These are phyloP conservation scores for Leishmania gerbilli DNA, from an alignment of 208 protist genomes.

Conservation along the genomic window DNA sequence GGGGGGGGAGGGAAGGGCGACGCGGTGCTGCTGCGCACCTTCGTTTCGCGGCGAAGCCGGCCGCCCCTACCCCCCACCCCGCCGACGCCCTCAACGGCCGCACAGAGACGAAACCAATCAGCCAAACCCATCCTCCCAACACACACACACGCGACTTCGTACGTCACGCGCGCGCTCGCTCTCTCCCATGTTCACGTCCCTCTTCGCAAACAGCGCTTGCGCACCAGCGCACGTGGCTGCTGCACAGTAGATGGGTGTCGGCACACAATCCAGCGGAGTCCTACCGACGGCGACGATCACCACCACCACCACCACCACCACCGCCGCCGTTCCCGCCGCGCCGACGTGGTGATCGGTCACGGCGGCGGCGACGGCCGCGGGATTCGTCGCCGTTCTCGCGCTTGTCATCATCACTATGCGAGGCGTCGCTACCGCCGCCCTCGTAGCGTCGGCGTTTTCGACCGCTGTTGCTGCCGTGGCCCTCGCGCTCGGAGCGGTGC, in stretches of 20 bases:
- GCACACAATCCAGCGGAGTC: background rate
- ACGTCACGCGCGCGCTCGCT: no score
- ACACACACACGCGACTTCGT: no score
- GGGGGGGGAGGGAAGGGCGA: background rate
- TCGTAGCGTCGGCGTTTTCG: slow-evolving; percentile 5
- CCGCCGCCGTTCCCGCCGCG: background rate
- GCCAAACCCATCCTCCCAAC: no score
- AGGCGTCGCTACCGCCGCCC: background rate
- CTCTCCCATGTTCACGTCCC: no score
- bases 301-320: background rate
- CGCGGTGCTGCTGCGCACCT: background rate
- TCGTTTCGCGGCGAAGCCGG: background rate
- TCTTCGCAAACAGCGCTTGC: no score
- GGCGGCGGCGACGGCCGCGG: slow-evolving; percentile 1
- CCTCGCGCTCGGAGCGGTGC: slow-evolving; percentile 7
- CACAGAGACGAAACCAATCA: no score
- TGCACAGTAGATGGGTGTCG: background rate
- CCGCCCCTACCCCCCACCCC: background rate
- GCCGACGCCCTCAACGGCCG: background rate
- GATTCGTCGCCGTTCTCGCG: background rate
- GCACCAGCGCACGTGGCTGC: background rate
- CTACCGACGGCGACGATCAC: background rate
- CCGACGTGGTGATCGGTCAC: slow-evolving; percentile 3
- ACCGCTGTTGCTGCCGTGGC: background rate
- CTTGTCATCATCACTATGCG: slow-evolving; percentile 6